phyloP scores from a whole-genome alignment of 306 rosid species.

The Trichosanthes cucumerina region DNA sequence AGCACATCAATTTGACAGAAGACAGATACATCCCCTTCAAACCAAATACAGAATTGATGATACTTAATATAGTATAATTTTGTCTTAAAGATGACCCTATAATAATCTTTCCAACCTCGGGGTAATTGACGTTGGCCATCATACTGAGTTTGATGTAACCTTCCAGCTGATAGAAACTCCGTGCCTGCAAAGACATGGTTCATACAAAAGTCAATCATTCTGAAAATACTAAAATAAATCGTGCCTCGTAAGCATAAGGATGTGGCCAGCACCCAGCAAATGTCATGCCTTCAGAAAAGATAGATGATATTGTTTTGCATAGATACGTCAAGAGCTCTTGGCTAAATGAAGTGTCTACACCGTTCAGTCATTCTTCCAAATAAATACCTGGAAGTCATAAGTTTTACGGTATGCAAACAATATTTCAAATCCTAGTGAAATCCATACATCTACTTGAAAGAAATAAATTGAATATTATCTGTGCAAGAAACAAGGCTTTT shows the following conservation, averaged over 20 bases:
- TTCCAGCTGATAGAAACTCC: conserved; percentile 39
- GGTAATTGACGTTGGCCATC: conserved; percentile 47
- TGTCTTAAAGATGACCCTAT: not conserved
- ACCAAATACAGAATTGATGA: not conserved
- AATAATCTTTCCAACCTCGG: conserved; percentile 38
- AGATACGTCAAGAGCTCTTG: not conserved
- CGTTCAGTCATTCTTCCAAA: not conserved
- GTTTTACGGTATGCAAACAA: not conserved
- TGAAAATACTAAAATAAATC: not conserved
- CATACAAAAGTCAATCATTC: conserved; percentile 1
- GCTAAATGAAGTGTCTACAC: not conserved
- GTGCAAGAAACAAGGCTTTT: not conserved
- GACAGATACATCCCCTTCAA: not conserved
- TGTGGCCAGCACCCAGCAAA: not conserved
- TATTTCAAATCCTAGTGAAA: not conserved
- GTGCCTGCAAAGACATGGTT: conserved; percentile 29
- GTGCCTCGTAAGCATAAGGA: not conserved
- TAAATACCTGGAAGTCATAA: not conserved
- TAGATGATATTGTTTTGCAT: not conserved
- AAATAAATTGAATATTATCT: not conserved
- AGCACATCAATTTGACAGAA: not conserved
- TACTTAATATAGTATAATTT: not conserved
- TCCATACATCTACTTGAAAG: not conserved
- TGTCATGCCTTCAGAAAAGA: not conserved
- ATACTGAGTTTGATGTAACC: conserved; percentile 26